Evolutionary conservation across 495 filamentous ascomycete genomes (phyloP), one percentile per base, ranked within the genome.

Genomic region (Penicillium samsonianum): DNA sequence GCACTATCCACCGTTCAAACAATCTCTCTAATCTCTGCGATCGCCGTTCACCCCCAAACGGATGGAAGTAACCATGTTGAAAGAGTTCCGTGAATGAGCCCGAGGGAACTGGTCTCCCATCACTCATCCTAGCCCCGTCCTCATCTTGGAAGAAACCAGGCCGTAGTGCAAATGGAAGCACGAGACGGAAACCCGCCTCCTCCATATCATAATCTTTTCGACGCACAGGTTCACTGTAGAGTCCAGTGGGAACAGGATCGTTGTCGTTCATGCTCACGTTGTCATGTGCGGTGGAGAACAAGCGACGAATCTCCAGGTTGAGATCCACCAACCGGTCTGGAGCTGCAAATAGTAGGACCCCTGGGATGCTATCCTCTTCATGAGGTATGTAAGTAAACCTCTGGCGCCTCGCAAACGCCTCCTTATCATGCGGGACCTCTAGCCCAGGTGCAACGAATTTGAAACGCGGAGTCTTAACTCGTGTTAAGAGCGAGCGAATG

Each of bases 11-110:
- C 11, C 53, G 53, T 2, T 60, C 19, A 31, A 64, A 65, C 41
- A 78, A 49, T 9, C 63, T 62, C 55, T 73, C 73, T 51, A 77
- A 49, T 45, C 74, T 58, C 53, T 77, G 73, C 12, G 65, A 33
- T 19, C 69, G 67, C 4, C 40, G 56, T 17, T 75, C 69, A 0
- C 72, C 71, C 7, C 71, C 68, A 48, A 76, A 74, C 23, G 68
- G 69, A 40, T 71, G 67, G 44, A 58, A 74, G n/a, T 2, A 4
- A 8, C 73, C 72, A 64, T 72, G 69, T 49, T 78, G 74, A 50
- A 76, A 77, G 22, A 78, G 60, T 30, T 69, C 60, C 1, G 65
- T 58, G 42, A 65, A 55, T 11, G 62, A 65, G 0, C 54, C 58
- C 2, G 37, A 28, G 4, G 26, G 35, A 3, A 76, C 62, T 46